Conservation (phyloP, 2,329 filamentous ascomycete species). For the Colletotrichum graminicola region DNA sequence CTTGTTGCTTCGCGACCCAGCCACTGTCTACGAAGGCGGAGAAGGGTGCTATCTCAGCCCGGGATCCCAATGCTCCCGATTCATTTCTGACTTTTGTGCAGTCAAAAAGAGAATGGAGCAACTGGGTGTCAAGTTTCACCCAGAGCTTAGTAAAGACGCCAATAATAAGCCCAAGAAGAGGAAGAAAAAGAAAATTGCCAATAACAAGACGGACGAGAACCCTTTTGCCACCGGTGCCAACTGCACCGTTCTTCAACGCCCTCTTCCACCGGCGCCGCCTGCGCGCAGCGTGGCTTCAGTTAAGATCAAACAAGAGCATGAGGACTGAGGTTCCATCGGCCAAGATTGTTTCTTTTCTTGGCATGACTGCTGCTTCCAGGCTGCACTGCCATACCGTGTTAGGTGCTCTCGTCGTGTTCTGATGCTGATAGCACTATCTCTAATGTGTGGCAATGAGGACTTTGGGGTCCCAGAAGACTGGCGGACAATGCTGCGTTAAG, state of each 20-base stretch:
- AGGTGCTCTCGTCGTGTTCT: neutral
- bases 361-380: no score
- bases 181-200: neutral
- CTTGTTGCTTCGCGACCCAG: slow-evolving; percentile 11
- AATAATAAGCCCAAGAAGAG: neutral
- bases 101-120: slow-evolving; percentile 2
- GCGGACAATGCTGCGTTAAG: no score
- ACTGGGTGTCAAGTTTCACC: slow-evolving; percentile 1
- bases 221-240: slow-evolving; percentile 19
- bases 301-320: slow-evolving; percentile 3
- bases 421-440: neutral
- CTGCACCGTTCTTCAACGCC: slow-evolving; percentile 8
- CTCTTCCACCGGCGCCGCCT: neutral
- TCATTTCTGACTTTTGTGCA: neutral
- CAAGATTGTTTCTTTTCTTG: neutral
- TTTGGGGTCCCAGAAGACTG: neutral
- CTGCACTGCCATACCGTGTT: neutral
- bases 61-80: neutral
- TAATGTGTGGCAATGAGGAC: neutral
- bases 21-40: slow-evolving; percentile 13
- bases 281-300: neutral
- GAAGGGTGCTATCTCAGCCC: neutral
- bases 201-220: neutral
- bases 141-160: neutral
- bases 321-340: neutral